Percentiles rank a stretch among this genome's conserved stretches.
Conservation (phyloP, 768 basidiomycete species). For the Lentinula edodes region DNA sequence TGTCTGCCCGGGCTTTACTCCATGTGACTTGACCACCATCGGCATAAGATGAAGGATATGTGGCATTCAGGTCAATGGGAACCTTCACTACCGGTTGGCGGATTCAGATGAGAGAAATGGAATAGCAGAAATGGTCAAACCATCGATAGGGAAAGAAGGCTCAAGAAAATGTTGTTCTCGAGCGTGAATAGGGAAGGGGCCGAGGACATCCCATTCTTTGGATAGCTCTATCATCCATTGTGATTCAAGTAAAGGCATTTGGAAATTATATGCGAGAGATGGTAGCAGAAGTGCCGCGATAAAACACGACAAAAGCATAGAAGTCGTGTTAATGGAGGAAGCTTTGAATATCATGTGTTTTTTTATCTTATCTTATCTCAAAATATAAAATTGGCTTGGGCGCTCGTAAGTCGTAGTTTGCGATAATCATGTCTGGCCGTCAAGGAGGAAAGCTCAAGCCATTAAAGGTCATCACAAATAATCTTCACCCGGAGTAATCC, state of each 20-base stretch:
- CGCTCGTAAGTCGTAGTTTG: neutral
- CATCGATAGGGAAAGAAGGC: slow-evolving; percentile 65
- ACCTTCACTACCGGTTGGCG: slow-evolving; percentile 34
- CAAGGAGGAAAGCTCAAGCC: slow-evolving; percentile 84
- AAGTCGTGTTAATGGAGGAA: neutral
- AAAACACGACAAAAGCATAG: neutral
- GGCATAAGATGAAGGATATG: slow-evolving; percentile 66
- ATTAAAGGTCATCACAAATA: slow-evolving; percentile 52
- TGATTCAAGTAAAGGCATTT: neutral
- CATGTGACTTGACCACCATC: slow-evolving; percentile 58
- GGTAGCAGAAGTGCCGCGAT: neutral
- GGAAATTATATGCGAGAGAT: neutral
- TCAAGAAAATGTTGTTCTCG: slow-evolving; percentile 81
- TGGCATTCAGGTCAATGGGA: slow-evolving; percentile 40
- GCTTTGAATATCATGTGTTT: too few relatives aligned
- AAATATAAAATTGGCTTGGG: neutral
- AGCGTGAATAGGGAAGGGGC: slow-evolving; percentile 81
- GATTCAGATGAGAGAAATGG: slow-evolving; percentile 5
- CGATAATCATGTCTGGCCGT: slow-evolving; percentile 48
- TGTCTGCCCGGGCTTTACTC: slow-evolving; percentile 37
- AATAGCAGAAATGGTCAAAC: slow-evolving; percentile 31
- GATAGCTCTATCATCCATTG: slow-evolving; percentile 22
- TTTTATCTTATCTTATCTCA: neutral
- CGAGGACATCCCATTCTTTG: slow-evolving; percentile 46
- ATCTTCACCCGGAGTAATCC: neutral